These are phyloP conservation scores for Botrytis sinoallii DNA, from an alignment of 2,329 filamentous ascomycete species.

Conservation along the genomic window DNA sequence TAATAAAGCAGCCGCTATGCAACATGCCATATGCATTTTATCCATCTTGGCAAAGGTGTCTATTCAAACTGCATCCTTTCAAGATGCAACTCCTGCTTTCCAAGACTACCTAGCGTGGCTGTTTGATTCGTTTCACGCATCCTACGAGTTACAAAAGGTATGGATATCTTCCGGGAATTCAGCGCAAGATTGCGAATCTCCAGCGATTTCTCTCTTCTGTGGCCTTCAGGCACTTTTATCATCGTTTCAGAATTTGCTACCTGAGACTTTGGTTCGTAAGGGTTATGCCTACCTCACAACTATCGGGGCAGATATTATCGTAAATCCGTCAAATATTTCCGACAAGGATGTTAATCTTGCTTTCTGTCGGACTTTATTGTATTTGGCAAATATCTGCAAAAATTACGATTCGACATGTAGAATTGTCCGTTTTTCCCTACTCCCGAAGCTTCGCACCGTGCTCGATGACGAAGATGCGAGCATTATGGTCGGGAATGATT, in stretches of 20 bases:
- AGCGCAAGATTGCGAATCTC: conserved; percentile 21
- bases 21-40: conserved; percentile 32
- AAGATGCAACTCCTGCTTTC: conserved; percentile 34
- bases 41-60: conserved; percentile 35
- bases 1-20: conserved; percentile 27
- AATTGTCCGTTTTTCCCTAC: conserved; percentile 26
- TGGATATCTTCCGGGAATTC: conserved; percentile 18
- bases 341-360: conserved; percentile 20
- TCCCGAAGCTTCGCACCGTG: conserved; percentile 27
- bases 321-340: conserved; percentile 22
- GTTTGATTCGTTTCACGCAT: conserved; percentile 33
- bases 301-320: conserved; percentile 32
- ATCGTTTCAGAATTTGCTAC: conserved; percentile 23
- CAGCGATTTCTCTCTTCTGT: conserved; percentile 24
- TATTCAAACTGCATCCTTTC: conserved; percentile 27
- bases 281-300: conserved; percentile 33
- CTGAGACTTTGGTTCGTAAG: conserved; percentile 34
- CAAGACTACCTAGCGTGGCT: conserved; percentile 38
- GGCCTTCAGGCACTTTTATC: conserved; percentile 31
- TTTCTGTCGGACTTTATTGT: conserved; percentile 30
- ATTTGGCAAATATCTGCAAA: conserved; percentile 30
- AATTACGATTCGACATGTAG: conserved; percentile 29
- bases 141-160: conserved; percentile 29
- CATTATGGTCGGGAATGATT: conserved; percentile 27
- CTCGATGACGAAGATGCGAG: conserved; percentile 19